Conservation (phyloP, 202 grass and related monocot species). For the Alloteropsis angusta region DNA sequence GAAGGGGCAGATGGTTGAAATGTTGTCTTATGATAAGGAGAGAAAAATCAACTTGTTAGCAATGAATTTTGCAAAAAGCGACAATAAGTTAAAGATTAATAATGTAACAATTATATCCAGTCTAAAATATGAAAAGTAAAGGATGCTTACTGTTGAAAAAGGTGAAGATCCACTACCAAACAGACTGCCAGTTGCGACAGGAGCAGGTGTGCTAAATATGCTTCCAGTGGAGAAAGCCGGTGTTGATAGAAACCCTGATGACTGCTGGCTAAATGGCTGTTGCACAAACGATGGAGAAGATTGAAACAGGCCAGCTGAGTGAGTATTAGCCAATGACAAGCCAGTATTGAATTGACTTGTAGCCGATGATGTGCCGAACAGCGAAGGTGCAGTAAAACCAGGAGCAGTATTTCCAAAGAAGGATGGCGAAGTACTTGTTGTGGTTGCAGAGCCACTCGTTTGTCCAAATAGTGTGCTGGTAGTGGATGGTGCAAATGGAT, state of each 20-base stretch:
- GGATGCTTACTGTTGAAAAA: constrained; percentile 36
- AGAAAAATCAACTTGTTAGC: constrained; percentile 1
- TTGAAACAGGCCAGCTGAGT: constrained; percentile 44
- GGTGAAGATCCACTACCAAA: constrained; percentile 42
- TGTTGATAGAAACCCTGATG: background rate
- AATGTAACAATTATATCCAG: background rate
- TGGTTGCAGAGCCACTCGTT: constrained; percentile 34
- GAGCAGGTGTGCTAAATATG: constrained; percentile 28
- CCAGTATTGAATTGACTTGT: constrained; percentile 40
- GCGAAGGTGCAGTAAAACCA: constrained; percentile 23
- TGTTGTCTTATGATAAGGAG: constrained; percentile 13
- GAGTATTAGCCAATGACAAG: constrained; percentile 35
- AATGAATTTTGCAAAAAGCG: constrained; percentile 1
- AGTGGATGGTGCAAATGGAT: constrained; percentile 32
- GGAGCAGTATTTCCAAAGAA: constrained; percentile 40
- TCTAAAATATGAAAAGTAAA: background rate
- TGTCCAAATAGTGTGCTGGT: constrained; percentile 32
- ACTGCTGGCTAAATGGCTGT: constrained; percentile 3
- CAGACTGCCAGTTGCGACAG: background rate
- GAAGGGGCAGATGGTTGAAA: constrained; percentile 26
- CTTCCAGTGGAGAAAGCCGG: constrained; percentile 40
- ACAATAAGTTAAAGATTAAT: background rate
- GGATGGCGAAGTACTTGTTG: constrained; percentile 29
- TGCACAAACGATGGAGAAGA: constrained; percentile 40
- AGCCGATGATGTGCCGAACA: constrained; percentile 36